These are phyloP conservation scores for Schizochytrium sp. DNA, from an alignment of 108 stramenopile genomes.

Conservation along the genomic window DNA sequence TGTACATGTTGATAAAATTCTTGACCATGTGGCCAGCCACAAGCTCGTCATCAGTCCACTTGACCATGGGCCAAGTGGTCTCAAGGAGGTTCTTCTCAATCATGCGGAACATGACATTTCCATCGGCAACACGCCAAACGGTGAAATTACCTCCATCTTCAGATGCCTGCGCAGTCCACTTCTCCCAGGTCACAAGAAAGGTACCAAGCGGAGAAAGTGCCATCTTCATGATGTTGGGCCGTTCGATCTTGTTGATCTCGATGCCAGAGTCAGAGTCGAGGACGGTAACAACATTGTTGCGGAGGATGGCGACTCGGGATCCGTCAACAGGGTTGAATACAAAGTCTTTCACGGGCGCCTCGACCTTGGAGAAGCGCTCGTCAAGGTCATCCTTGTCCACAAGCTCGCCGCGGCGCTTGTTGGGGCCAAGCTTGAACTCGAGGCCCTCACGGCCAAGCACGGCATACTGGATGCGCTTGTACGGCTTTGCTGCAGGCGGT, in stretches of 20 bases:
- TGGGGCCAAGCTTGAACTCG: conserved; percentile 54
- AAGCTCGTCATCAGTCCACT: conserved; percentile 73
- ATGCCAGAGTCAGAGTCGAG: conserved; percentile 19
- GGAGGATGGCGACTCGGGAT: conserved; percentile 29
- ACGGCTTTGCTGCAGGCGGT: background rate
- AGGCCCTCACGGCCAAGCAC: conserved; percentile 55
- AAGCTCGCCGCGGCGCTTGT: conserved; percentile 49
- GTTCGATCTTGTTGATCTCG: conserved; percentile 22
- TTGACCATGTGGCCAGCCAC: conserved; percentile 67
- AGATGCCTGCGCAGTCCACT: conserved; percentile 27
- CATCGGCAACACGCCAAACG: conserved; percentile 66
- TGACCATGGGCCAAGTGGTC: conserved; percentile 71
- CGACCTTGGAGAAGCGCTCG: background rate
- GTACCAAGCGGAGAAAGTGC: conserved; percentile 71
- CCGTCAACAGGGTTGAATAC: conserved; percentile 37
- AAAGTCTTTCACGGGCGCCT: conserved; percentile 23
- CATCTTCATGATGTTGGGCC: conserved; percentile 51
- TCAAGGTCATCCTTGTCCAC: conserved; percentile 52
- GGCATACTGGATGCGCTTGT: conserved; percentile 59
- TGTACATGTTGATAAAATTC: conserved; percentile 71
- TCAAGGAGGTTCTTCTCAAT: conserved; percentile 64
- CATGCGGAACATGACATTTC: conserved; percentile 62
- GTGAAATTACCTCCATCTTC: conserved; percentile 65
- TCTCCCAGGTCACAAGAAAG: conserved; percentile 72
- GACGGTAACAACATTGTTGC: background rate